phyloP scores from a whole-genome alignment of 345 rosid species.

The Laguncularia racemosa region DNA sequence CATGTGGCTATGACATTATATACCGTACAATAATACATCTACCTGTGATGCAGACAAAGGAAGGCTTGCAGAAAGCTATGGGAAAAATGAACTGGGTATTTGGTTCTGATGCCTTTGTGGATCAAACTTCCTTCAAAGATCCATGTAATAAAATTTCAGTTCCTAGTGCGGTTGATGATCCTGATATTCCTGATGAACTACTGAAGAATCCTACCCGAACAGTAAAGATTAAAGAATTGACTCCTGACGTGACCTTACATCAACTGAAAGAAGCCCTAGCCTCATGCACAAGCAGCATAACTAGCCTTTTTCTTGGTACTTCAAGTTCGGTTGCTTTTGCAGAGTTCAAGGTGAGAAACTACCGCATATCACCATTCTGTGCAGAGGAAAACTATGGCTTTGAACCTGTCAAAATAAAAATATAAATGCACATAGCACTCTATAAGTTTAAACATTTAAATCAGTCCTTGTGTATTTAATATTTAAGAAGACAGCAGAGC shows the following conservation, averaged over 20 bases:
- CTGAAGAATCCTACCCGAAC: slow-evolving; percentile 34
- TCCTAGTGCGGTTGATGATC: slow-evolving; percentile 34
- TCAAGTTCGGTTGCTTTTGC: slow-evolving; percentile 24
- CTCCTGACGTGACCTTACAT: slow-evolving; percentile 14
- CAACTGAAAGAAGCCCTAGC: slow-evolving; percentile 29
- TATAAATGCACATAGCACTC: too few relatives aligned
- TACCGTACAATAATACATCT: too few relatives aligned
- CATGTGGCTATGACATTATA: too few relatives aligned
- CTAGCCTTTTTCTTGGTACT: slow-evolving; percentile 24
- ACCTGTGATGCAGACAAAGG: neutral
- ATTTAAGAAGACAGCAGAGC: too few relatives aligned
- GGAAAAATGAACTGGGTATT: slow-evolving; percentile 11
- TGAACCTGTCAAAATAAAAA: too few relatives aligned
- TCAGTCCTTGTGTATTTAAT: too few relatives aligned
- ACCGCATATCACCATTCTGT: too few relatives aligned
- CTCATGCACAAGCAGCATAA: slow-evolving; percentile 21
- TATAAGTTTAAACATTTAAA: too few relatives aligned
- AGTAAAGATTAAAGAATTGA: slow-evolving; percentile 21
- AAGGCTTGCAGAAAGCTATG: slow-evolving; percentile 21
- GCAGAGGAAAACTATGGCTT: too few relatives aligned
- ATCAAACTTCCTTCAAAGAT: slow-evolving; percentile 21
- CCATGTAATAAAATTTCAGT: slow-evolving; percentile 13
- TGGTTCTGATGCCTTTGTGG: slow-evolving; percentile 9
- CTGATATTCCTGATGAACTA: slow-evolving; percentile 25
- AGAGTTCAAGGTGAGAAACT: slow-evolving; percentile 32